A percentile compares a stretch with the other conserved stretches of the same genome.
Evolutionary conservation across 495 filamentous ascomycete genomes (phyloP).

Genomic region (Penicillium cosmopolitanum): DNA sequence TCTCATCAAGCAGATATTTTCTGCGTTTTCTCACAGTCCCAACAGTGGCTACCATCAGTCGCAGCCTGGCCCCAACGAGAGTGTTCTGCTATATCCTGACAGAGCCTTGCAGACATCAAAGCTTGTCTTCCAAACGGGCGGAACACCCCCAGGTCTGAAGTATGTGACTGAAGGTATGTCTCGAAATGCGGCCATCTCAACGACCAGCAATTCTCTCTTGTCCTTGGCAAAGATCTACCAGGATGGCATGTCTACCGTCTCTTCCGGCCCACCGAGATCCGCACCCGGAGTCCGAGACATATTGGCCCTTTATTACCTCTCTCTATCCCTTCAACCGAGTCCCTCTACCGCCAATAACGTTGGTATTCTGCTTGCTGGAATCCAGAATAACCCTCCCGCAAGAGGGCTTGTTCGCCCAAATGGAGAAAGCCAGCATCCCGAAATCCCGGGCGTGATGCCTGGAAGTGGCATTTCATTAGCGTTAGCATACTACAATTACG

Average conservation of each 20-base stretch:
- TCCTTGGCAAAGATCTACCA: conserved; percentile 98
- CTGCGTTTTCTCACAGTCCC: conserved; percentile 60
- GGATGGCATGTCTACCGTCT: conserved; percentile 88
- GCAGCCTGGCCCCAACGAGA: conserved; percentile 48
- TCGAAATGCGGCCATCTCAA: conserved; percentile 82
- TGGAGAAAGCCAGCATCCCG: conserved; percentile 46
- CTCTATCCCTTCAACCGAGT: conserved; percentile 90
- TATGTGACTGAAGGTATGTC: conserved; percentile 73
- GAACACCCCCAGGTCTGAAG: conserved; percentile 82
- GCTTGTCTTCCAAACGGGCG: conserved; percentile 77
- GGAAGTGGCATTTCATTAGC: conserved; percentile 89
- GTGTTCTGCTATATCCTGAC: conserved; percentile 81
- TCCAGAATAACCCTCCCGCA: conserved; percentile 73
- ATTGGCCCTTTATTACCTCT: conserved; percentile 93
- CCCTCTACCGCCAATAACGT: conserved; percentile 99
- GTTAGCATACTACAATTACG: conserved; percentile 93
- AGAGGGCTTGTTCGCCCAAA: conserved; percentile 38
- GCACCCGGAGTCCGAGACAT: conserved; percentile 89
- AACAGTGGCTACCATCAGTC: conserved; percentile 32
- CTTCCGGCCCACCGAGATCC: conserved; percentile 59
- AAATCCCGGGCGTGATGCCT: conserved; percentile 78
- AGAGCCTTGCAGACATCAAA: conserved; percentile 81
- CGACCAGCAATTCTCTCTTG: conserved; percentile 92
- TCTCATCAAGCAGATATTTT: conserved; percentile 80
- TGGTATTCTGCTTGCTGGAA: conserved; percentile 90